Percentiles rank a stretch among this genome's conserved stretches.
phyloP scores from a whole-genome alignment of 371 early-diverging fungal species.

The Lichtheimia ornata region DNA sequence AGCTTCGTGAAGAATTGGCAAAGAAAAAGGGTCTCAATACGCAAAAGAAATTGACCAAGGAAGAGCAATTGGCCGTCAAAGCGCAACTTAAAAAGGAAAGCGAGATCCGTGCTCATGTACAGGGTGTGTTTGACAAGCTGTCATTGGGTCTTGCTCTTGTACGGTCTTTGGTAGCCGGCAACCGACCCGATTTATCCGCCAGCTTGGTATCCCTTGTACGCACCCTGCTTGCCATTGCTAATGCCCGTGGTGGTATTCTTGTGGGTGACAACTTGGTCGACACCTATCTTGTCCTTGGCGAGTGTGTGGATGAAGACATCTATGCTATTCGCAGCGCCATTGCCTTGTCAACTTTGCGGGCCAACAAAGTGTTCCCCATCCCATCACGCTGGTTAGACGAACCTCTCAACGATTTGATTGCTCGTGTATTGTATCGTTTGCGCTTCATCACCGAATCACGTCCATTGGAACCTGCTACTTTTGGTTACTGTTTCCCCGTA shows the following conservation, averaged over 20 bases:
- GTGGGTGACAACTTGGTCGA: constrained; percentile 60
- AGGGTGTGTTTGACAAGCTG: constrained; percentile 50
- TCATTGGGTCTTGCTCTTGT: constrained; percentile 66
- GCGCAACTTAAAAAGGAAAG: constrained; percentile 78
- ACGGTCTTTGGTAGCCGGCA: constrained; percentile 66
- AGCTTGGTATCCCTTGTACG: constrained; percentile 50
- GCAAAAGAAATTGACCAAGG: constrained; percentile 70
- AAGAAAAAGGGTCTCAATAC: constrained; percentile 60
- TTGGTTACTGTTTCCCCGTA: constrained; percentile 84
- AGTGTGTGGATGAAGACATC: constrained; percentile 51
- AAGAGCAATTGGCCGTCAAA: constrained; percentile 79
- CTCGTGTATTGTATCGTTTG: constrained; percentile 75
- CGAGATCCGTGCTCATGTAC: constrained; percentile 69
- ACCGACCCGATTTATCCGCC: constrained; percentile 43
- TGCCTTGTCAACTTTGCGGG: constrained; percentile 72
- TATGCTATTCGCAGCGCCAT: constrained; percentile 52
- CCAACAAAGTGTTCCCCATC: constrained; percentile 61
- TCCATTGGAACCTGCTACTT: constrained; percentile 72
- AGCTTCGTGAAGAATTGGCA: constrained; percentile 77
- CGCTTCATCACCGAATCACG: constrained; percentile 67
- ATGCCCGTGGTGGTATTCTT: constrained; percentile 56
- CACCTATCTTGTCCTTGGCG: constrained; percentile 57
- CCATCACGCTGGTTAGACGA: constrained; percentile 75
- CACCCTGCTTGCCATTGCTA: constrained; percentile 52
- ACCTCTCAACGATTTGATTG: constrained; percentile 62